Conservation (phyloP, 1,284 basidiomycete species). For the Fomitopsis palustris region DNA sequence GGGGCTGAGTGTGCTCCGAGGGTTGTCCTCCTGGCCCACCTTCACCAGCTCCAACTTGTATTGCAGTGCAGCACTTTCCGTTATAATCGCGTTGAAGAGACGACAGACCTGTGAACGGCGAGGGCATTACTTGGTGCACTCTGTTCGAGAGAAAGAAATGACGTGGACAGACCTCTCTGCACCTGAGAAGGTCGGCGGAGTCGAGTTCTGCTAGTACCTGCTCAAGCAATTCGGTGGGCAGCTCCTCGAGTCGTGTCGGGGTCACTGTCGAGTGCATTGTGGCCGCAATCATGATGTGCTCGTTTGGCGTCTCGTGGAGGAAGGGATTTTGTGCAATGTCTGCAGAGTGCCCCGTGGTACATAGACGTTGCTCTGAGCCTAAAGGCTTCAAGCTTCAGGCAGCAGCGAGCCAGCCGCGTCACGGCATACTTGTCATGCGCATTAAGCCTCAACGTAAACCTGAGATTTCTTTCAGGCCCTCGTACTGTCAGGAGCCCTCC, state of each 20-base stretch:
- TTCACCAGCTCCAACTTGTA: constrained; percentile 52
- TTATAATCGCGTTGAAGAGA: constrained; percentile 36
- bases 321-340: no score
- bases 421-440: no score
- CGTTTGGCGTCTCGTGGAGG: background rate
- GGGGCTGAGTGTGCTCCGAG: constrained; percentile 23
- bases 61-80: constrained; percentile 36
- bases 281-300: background rate
- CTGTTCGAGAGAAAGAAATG: background rate
- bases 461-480: no score
- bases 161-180: constrained; percentile 32
- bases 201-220: constrained; percentile 26
- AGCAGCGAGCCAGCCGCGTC: no score
- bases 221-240: constrained; percentile 29
- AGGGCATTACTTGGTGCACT: background rate
- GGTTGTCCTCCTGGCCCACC: constrained; percentile 45
- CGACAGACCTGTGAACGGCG: constrained; percentile 42
- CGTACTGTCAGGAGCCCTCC: no score
- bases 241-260: background rate
- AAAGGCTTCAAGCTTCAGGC: no score
- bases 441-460: no score
- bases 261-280: background rate
- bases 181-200: constrained; percentile 34
- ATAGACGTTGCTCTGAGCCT: no score
- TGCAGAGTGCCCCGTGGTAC: no score